Evolutionary conservation across 2,329 filamentous ascomycete species (phyloP).

Genomic region (Fusarium nematophilum): DNA sequence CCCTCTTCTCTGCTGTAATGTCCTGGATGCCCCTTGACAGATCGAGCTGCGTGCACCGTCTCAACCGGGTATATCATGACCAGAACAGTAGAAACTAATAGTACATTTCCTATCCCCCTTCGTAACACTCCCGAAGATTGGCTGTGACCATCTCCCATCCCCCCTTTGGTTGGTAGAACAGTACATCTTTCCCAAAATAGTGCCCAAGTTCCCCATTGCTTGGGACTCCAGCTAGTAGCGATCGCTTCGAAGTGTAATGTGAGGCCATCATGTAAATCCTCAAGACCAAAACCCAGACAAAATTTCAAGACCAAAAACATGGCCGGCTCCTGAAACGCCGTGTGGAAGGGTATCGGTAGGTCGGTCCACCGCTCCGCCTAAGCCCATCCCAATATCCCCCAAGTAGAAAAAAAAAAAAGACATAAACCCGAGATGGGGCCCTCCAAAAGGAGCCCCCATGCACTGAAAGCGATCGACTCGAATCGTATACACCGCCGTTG

Average conservation of each 20-base stretch:
- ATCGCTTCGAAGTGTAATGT: conserved; percentile 39
- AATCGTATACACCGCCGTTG: conserved; percentile 46
- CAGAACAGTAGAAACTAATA: conserved; percentile 43
- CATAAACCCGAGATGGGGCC: conserved; percentile 29
- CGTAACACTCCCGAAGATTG: not conserved
- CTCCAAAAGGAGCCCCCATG: conserved; percentile 26
- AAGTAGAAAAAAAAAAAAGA: conserved; percentile 24
- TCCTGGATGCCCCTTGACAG: conserved; percentile 15
- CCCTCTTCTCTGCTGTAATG: conserved; percentile 3
- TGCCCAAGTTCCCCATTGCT: conserved; percentile 11
- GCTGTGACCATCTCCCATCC: not conserved
- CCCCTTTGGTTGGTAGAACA: conserved; percentile 14
- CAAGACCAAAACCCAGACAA: conserved; percentile 19
- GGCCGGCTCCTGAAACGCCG: conserved; percentile 41
- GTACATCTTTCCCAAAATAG: conserved; percentile 24
- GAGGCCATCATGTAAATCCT: conserved; percentile 22
- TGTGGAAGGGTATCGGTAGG: conserved; percentile 45
- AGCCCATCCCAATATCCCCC: conserved; percentile 31
- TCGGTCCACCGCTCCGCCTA: conserved; percentile 38
- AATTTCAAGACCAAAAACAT: conserved; percentile 16
- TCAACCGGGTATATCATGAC: conserved; percentile 43
- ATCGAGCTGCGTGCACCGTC: conserved; percentile 26
- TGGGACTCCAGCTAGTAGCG: conserved; percentile 20
- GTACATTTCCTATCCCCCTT: conserved; percentile 29
- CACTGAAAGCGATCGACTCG: conserved; percentile 45